Base-by-base conservation (phyloP, 257 asterid species). In the Cruciata laevipes region DNA sequence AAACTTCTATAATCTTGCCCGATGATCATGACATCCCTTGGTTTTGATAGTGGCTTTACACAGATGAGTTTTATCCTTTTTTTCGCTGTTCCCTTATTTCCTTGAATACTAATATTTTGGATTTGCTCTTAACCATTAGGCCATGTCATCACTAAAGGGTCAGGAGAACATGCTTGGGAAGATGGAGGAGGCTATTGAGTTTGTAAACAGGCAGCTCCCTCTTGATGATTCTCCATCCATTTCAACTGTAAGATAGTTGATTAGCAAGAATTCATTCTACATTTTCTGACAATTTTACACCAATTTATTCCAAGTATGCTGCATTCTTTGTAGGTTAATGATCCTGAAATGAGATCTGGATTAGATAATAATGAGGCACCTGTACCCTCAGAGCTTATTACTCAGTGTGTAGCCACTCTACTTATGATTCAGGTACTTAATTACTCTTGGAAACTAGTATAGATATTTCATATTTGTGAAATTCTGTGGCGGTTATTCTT, bases 391-490 rank as follows among this genome's bases (percentile, higher is more conserved):
- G 91, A 90, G 73, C 84, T 90, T 75, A 90, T 94, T 71, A 74
- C 88, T 25, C 81, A 85, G 74, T 94, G 96, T 57, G 86, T 94
- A 20, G 90, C 97, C 5, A 83, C 96, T 61, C 66, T 94, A 79
- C 90, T 88, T 55, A 90, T 85, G 97, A 90, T 94, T 85, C 97
- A 87, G 82, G 85, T 80, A 66, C 60, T 44, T 11, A 20, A 20
- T 61, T 20, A 59, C 38, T 12, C 59, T 17, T 4, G 14, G 30
- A 5, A 16, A 1, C 42, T 37, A 37, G 42, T 37, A 37, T 7
- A 37, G 18, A 18, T 60, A 9, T 61, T 35, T 32, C 12, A 18
- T 60, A 9, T 61, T 35, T 32, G 55, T 7, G 6, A 47, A 53
- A 53, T n/a, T 53, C 20, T 53, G 13, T 0, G 56, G 7, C 3